Evolutionary conservation across 768 basidiomycete species (phyloP), one percentile per base, ranked within the genome.

Genomic region (Lactifluus echinatus): DNA sequence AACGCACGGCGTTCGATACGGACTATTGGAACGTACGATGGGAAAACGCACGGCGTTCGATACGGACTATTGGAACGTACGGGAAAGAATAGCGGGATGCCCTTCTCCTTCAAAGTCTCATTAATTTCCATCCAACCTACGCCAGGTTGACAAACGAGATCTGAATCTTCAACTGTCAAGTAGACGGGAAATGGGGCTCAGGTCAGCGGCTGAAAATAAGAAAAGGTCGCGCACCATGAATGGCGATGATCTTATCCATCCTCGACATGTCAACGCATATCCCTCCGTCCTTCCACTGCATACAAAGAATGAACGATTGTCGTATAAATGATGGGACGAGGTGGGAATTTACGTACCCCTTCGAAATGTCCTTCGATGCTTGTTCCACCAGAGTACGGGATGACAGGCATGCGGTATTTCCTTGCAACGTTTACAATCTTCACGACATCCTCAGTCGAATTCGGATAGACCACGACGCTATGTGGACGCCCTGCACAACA

Each of bases 31-130:
- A 54, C 57, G 43, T 64, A 90, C 85, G 5, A 12, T 7, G n/a
- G 28, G 43, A 48, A 14, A 31, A 23, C 28, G 10, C 4, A 17
- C 26, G 10, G 21, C 26, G 10, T 43, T 26, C 39, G 4, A n/a
- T n/a, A n/a, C n/a, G n/a, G n/a, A 26, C 24, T 4, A 24, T 48
- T 3, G 28, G 11, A n/a, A 54, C 57, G 43, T 64, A 90, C 85
- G 0, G 91, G 91, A 67, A 92, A 92, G 74, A 93, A 93, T 10
- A 94, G 66, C 1, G 85, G 84, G 47, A 90, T 84, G 76, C 84
- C 85, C 69, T 84, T 78, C 47, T 82, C 76, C 58, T 76, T 76
- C 29, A 93, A 70, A 2, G 73, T 74, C n/a, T 80, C 80, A 59
- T 90, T 90, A 39, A 90, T 75, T 19, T 83, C 79, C 71, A 83